A percentile compares a stretch with the other conserved stretches of the same genome.
These are phyloP conservation scores for Fusarium tjaetaba DNA, from an alignment of 2,329 filamentous ascomycete genomes.

Conservation along the genomic window DNA sequence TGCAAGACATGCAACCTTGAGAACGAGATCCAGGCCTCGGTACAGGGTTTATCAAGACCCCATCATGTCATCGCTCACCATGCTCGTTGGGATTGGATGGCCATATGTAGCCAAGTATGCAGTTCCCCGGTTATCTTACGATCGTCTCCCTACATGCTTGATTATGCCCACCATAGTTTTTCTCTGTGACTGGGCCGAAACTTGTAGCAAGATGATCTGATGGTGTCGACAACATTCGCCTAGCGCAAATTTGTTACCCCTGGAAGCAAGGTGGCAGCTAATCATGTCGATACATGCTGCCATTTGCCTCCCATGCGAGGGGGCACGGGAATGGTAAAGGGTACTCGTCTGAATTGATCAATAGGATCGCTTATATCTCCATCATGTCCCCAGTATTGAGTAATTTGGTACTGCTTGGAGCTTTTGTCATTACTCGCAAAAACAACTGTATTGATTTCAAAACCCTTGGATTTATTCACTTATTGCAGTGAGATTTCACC, in stretches of 20 bases:
- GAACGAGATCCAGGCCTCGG: not conserved
- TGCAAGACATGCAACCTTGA: not conserved
- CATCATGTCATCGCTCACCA: not conserved
- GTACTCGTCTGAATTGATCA: not conserved
- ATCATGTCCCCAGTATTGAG: not conserved
- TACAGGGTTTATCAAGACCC: not conserved
- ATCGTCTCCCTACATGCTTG: no score
- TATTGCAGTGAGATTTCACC: not conserved
- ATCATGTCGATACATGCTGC: not conserved
- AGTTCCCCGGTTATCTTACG: no score
- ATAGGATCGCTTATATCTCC: not conserved
- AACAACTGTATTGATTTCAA: not conserved
- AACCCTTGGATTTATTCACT: not conserved
- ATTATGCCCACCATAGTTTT: not conserved
- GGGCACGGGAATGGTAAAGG: not conserved
- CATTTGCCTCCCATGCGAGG: not conserved
- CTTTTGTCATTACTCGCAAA: not conserved
- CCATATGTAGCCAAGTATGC: not conserved
- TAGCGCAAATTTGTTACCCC: not conserved
- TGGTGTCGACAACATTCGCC: not conserved
- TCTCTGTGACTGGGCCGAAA: not conserved
- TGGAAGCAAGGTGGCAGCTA: not conserved
- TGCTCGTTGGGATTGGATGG: not conserved
- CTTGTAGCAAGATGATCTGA: not conserved
- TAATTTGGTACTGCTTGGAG: not conserved